Conservation (phyloP, 148 eudicot genomes). For the Rhododendron mucronatum region DNA sequence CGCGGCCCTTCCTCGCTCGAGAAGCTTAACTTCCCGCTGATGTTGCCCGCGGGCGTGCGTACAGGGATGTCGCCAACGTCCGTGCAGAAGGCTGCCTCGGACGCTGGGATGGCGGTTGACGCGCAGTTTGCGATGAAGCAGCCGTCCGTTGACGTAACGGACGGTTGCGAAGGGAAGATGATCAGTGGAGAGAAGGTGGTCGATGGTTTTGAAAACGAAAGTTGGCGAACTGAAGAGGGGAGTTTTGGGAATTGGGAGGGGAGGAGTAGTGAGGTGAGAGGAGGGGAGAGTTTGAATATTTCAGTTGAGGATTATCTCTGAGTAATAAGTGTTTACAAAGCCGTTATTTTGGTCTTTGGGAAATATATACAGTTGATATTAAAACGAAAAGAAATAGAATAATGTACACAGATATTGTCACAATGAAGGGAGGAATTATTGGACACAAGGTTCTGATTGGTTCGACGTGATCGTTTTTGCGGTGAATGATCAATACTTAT, state of each 20-base stretch:
- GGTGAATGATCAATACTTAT: too few relatives aligned
- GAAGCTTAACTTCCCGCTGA: constrained; percentile 26
- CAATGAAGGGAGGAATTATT: too few relatives aligned
- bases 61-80: constrained; percentile 28
- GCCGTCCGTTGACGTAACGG: neutral
- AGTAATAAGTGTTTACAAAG: neutral
- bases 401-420: too few relatives aligned
- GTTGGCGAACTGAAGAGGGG: neutral
- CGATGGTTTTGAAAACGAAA: neutral
- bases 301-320: constrained; percentile 37
- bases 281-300: constrained; percentile 15
- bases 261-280: neutral
- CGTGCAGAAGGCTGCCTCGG: constrained; percentile 33
- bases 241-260: neutral
- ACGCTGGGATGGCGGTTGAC: constrained; percentile 39
- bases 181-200: neutral
- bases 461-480: neutral
- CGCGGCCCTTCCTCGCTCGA: constrained; percentile 14
- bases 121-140: constrained; percentile 16
- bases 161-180: neutral
- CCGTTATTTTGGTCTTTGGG: neutral
- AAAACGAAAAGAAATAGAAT: too few relatives aligned
- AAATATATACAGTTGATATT: neutral
- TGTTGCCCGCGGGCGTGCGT: constrained; percentile 8
- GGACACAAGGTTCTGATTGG: neutral